Percentiles rank a stretch among this genome's conserved stretches.
These are phyloP conservation scores for Crucibulum laeve DNA, from an alignment of 768 basidiomycete genomes.

Conservation along the genomic window DNA sequence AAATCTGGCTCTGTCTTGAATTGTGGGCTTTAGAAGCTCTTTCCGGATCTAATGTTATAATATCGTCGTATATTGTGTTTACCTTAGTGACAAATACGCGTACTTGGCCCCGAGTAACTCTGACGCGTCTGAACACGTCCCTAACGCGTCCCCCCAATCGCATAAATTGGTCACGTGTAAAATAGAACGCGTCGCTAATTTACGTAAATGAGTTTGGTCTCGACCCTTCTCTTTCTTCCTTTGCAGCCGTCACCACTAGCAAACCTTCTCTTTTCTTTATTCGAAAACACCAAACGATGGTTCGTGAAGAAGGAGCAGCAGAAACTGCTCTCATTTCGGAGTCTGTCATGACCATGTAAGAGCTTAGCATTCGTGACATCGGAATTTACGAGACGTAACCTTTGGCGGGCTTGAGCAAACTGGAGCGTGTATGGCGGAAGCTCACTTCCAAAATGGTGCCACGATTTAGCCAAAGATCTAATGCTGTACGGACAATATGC, in stretches of 20 bases:
- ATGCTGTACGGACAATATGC: constrained; percentile 1
- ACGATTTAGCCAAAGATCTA: constrained; percentile 7
- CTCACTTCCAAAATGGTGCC: constrained; percentile 13
- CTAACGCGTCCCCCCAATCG: too few species aligned
- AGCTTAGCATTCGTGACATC: not conserved
- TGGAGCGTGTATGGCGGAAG: not conserved
- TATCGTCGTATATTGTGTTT: too few species aligned
- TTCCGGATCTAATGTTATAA: too few species aligned
- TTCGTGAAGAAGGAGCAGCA: not conserved
- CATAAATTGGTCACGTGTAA: too few species aligned
- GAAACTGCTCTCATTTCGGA: constrained; percentile 6
- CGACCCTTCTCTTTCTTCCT: too few species aligned
- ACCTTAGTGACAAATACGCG: too few species aligned
- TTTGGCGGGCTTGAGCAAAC: not conserved
- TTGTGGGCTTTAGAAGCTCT: too few species aligned
- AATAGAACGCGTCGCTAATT: too few species aligned
- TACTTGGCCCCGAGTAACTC: too few species aligned
- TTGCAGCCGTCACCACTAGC: not conserved
- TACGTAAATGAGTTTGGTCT: too few species aligned
- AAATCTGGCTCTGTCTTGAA: too few species aligned
- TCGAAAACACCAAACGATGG: not conserved
- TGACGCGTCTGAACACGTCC: too few species aligned
- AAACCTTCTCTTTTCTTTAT: not conserved
- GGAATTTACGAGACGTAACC: not conserved
- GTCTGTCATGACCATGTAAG: constrained; percentile 4